Conservation (phyloP, 805 yeast species). For the Candida methanosorbosa region DNA sequence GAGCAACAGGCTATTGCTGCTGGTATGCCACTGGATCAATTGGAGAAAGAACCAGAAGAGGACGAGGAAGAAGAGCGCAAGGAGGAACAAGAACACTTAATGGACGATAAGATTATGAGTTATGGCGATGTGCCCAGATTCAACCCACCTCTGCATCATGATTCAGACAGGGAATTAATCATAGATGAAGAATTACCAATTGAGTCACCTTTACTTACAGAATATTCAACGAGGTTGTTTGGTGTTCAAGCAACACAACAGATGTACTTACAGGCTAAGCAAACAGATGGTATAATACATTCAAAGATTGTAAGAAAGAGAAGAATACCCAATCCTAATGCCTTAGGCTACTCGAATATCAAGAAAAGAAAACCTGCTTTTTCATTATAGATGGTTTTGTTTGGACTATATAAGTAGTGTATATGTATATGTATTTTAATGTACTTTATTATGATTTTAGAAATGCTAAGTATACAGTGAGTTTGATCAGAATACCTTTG, state of each 20-base stretch:
- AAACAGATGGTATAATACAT: constrained; percentile 19
- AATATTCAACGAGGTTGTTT: constrained; percentile 20
- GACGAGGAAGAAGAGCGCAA: constrained; percentile 2
- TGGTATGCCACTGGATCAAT: not conserved
- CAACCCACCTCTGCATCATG: not conserved
- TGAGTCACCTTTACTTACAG: constrained; percentile 30
- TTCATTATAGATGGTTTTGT: constrained; percentile 10
- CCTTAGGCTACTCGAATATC: constrained; percentile 35
- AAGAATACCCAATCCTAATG: constrained; percentile 40
- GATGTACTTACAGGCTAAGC: constrained; percentile 17
- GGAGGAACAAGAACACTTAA: constrained; percentile 1
- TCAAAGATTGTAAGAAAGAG: constrained; percentile 34
- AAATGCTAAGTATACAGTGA: not conserved
- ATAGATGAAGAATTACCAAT: constrained; percentile 20
- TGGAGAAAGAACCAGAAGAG: constrained; percentile 1
- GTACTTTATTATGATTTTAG: not conserved
- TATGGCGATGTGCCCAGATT: constrained; percentile 1
- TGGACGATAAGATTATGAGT: not conserved
- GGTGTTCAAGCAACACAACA: constrained; percentile 16
- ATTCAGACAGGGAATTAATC: constrained; percentile 16
- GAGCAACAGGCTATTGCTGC: not conserved
- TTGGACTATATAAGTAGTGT: not conserved
- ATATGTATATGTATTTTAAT: not conserved
- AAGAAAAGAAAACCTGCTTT: constrained; percentile 38
- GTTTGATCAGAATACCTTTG: constrained; percentile 34